Evolutionary conservation across 192 early-diverging fungal species (phyloP).

Genomic region (Lobulomyces angularis): DNA sequence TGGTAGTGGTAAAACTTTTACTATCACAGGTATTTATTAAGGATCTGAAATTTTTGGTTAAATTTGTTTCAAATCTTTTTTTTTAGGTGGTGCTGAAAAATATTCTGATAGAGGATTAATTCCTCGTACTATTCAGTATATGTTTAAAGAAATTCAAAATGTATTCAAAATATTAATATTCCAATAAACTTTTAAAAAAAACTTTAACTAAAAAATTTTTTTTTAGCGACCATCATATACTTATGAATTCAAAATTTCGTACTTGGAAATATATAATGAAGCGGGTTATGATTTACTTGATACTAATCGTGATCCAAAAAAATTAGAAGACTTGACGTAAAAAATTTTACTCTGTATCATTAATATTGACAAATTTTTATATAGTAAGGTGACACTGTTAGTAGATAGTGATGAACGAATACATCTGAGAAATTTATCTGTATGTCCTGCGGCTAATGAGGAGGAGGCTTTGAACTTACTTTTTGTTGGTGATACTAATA

Average conservation of each 20-base stretch:
- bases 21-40: too few relatives aligned
- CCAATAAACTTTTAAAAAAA: too few relatives aligned
- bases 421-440: conserved; percentile 41
- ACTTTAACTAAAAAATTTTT: background rate
- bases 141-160: conserved; percentile 37
- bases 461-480: conserved; percentile 49
- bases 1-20: conserved; percentile 56
- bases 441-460: conserved; percentile 25
- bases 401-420: conserved; percentile 35
- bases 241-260: conserved; percentile 38
- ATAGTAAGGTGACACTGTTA: conserved; percentile 34
- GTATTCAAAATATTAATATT: conserved; percentile 8
- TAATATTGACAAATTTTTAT: background rate
- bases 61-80: too few relatives aligned
- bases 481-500: conserved; percentile 51
- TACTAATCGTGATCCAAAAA: conserved; percentile 39
- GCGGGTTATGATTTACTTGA: conserved; percentile 47
- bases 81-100: conserved; percentile 43
- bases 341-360: conserved; percentile 1
- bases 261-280: conserved; percentile 56
- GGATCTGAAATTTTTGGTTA: too few relatives aligned
- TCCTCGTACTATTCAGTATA: conserved; percentile 42
- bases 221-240: conserved; percentile 9
- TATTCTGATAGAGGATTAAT: conserved; percentile 50
- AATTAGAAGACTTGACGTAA: conserved; percentile 50